These are phyloP conservation scores for Amoebophrya sp. DNA, from an alignment of 169 alveolate genomes.

Conservation along the genomic window DNA sequence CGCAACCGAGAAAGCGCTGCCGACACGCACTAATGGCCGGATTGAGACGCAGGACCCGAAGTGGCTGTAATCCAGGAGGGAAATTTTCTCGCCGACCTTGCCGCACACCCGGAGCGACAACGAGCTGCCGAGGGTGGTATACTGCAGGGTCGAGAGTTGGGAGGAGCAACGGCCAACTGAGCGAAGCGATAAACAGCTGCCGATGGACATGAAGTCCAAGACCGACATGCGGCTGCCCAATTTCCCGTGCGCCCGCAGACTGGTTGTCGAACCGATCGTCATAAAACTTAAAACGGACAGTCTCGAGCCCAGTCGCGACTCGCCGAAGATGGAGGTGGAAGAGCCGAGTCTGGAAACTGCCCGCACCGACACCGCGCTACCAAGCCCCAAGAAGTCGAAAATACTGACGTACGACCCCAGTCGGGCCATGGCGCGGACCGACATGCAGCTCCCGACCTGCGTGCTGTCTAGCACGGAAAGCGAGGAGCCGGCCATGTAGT, in stretches of 20 bases:
- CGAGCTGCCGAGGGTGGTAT: slow-evolving; percentile 25
- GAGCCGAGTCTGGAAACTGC: neutral
- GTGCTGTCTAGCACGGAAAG: neutral
- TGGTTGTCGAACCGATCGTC: neutral
- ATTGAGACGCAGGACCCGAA: neutral
- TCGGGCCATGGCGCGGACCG: slow-evolving; percentile 6
- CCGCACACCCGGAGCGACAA: neutral
- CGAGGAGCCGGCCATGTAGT: neutral
- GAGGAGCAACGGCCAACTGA: neutral
- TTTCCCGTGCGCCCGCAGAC: neutral
- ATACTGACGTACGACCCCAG: neutral
- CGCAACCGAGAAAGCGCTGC: neutral
- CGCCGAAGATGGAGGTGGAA: neutral
- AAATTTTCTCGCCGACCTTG: neutral
- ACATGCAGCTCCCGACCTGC: neutral
- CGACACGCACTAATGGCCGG: neutral
- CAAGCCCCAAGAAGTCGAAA: neutral
- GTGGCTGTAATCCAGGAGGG: neutral
- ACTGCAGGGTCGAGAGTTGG: neutral
- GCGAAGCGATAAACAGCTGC: slow-evolving; percentile 8
- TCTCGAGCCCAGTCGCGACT: neutral
- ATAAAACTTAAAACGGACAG: neutral
- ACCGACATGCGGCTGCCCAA: neutral
- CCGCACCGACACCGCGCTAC: slow-evolving; percentile 5
- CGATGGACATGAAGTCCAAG: slow-evolving; percentile 13